Evolutionary conservation across 2,329 filamentous ascomycete genomes (phyloP).

Genomic region (Verticillium alfalfae): DNA sequence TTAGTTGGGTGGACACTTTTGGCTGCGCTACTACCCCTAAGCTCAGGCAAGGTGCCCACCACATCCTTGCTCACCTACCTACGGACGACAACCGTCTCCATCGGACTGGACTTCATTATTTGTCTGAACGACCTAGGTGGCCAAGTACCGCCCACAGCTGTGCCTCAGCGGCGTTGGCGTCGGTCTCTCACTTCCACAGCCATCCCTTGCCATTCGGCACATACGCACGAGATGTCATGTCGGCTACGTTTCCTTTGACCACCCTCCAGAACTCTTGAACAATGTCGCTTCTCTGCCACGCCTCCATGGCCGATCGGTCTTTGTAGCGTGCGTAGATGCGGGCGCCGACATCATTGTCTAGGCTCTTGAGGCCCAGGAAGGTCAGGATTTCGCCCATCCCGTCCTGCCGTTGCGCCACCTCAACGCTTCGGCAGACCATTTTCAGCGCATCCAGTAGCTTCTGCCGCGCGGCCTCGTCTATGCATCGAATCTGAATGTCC

Average conservation of each 20-base stretch:
- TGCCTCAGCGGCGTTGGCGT: too few relatives aligned
- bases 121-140: too few relatives aligned
- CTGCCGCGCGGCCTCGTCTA: slow-evolving; percentile 4
- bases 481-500: slow-evolving; percentile 13
- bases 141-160: too few relatives aligned
- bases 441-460: slow-evolving; percentile 11
- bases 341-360: slow-evolving; percentile 14
- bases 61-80: too few relatives aligned
- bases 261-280: slow-evolving; percentile 14
- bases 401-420: slow-evolving; percentile 6
- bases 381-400: slow-evolving; percentile 13
- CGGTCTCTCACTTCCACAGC: slow-evolving; percentile 15
- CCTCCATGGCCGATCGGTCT: slow-evolving; percentile 14
- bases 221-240: slow-evolving; percentile 13
- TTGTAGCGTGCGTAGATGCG: slow-evolving; percentile 16
- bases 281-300: slow-evolving; percentile 8
- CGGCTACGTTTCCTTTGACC: slow-evolving; percentile 12
- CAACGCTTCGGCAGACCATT: slow-evolving; percentile 11
- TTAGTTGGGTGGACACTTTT: too few relatives aligned
- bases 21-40: too few relatives aligned
- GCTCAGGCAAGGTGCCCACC: too few relatives aligned
- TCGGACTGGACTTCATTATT: too few relatives aligned
- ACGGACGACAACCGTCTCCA: too few relatives aligned
- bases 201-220: slow-evolving; percentile 16
- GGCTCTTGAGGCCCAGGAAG: slow-evolving; percentile 13